Conservation (phyloP, 768 basidiomycete genomes). For the Leccinum longicurvipes region DNA sequence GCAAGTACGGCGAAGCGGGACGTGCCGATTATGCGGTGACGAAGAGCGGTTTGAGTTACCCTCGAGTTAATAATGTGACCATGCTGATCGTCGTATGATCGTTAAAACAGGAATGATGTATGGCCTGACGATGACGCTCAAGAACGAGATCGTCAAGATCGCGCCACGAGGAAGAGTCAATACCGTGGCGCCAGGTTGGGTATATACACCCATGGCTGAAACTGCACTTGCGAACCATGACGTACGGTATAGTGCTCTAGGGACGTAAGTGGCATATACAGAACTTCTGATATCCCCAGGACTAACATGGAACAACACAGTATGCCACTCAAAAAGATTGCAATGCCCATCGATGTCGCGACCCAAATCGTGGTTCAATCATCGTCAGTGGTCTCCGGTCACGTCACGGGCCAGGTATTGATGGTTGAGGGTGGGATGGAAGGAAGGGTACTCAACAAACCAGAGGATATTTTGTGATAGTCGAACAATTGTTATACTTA, state of each 20-base stretch:
- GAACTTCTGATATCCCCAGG: background rate
- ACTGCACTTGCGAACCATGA: conserved; percentile 53
- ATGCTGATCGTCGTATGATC: background rate
- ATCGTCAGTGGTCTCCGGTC: conserved; percentile 58
- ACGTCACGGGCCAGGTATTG: conserved; percentile 62
- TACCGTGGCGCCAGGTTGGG: conserved; percentile 63
- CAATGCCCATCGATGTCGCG: conserved; percentile 57
- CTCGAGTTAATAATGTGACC: background rate
- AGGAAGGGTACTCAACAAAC: conserved; percentile 47
- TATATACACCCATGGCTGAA: conserved; percentile 60
- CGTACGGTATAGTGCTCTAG: conserved; percentile 55
- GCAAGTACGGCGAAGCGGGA: conserved; percentile 65
- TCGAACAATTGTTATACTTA: background rate
- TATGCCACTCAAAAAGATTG: conserved; percentile 68
- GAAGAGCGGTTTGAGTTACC: conserved; percentile 53
- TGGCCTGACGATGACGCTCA: conserved; percentile 60
- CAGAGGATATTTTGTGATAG: conserved; percentile 29
- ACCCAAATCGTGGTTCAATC: conserved; percentile 58
- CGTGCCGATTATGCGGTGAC: conserved; percentile 62
- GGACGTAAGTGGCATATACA: conserved; percentile 49
- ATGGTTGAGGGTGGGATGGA: conserved; percentile 78
- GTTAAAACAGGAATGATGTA: conserved; percentile 60
- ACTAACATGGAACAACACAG: conserved; percentile 31
- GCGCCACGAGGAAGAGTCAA: conserved; percentile 67
- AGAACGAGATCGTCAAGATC: conserved; percentile 76